Evolutionary conservation across 2,329 filamentous ascomycete genomes (phyloP).

Genomic region (Paraphoma sp.): DNA sequence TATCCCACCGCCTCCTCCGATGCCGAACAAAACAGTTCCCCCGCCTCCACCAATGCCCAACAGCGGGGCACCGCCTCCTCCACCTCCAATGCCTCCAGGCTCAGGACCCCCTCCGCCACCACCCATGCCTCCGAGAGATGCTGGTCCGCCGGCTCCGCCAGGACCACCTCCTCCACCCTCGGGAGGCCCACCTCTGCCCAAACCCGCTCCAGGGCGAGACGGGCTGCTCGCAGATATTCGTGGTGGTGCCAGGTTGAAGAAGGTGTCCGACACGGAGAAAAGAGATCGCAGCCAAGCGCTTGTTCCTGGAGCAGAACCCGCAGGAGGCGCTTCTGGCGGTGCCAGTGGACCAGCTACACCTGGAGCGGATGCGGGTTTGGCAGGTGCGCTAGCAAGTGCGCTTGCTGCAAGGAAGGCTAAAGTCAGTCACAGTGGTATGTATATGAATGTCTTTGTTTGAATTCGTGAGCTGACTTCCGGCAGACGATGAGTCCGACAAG

Average conservation of each 20-base stretch:
- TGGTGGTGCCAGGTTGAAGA: conserved; percentile 70
- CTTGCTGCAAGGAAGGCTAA: conserved; percentile 88
- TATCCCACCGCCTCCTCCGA: conserved; percentile 38
- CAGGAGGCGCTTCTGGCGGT: conserved; percentile 59
- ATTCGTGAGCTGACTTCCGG: conserved; percentile 31
- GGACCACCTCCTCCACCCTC: conserved; percentile 40
- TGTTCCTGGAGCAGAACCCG: conserved; percentile 58
- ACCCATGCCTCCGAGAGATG: conserved; percentile 33
- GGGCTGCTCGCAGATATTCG: conserved; percentile 76
- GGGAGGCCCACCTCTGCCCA: conserved; percentile 37
- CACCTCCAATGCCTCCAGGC: conserved; percentile 42
- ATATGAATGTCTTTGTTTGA: not conserved
- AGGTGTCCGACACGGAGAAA: conserved; percentile 74
- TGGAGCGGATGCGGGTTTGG: conserved; percentile 48
- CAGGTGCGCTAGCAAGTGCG: conserved; percentile 74
- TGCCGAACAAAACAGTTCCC: conserved; percentile 38
- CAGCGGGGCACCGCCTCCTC: conserved; percentile 52
- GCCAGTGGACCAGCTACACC: conserved; percentile 45
- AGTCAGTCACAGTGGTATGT: conserved; percentile 89
- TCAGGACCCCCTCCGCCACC: conserved; percentile 50
- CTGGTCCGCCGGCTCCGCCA: conserved; percentile 40
- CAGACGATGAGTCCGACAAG: conserved; percentile 79
- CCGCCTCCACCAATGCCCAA: conserved; percentile 47
- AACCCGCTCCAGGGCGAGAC: conserved; percentile 57
- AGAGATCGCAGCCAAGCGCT: conserved; percentile 72